Base-by-base conservation (phyloP, 2,329 filamentous ascomycete genomes). In the Phyllosticta citribraziliensis region DNA sequence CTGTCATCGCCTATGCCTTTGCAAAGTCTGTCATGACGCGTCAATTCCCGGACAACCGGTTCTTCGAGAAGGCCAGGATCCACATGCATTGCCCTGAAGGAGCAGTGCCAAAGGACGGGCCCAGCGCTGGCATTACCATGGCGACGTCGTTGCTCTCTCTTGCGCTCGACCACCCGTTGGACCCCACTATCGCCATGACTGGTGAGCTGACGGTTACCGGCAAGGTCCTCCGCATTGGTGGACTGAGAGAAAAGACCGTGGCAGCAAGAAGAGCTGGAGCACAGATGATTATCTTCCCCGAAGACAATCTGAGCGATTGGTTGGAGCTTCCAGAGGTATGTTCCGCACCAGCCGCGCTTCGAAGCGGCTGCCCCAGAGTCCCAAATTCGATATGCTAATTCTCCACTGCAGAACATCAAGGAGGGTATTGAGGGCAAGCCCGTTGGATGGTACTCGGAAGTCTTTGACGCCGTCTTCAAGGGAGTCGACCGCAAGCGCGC, bases 61-160 rank as follows among this genome's bases (percentile, higher is more conserved):
- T 97, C 80, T 96, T 99, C 70, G 91, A 97, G 71, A 92, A 94
- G 77, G 94, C 93, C 10, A 91, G 88, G 76, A 84, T 99, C 72
- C 94, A 99, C 75, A 80, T 99, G 66, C 94, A 99, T 78, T 96
- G 96, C 63, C 94, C 94, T 0, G 94, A 99, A 73, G 94, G 94
- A 5, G 94, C 94, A 9, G 92, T 97, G 61, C 89, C 89, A 67
- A 99, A 99, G 77, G 94, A 99, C 72, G 94, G 79, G 12, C 79
- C 79, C 0, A 75, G 72, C 55, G 94, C 94, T 20, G 94, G 94
- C 72, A 94, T 99, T 70, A 99, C 94, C 6, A 99, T 99, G 94
- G 88, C 94, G n/a, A 96, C 91, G 6, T 91, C 89, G 62, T 76
- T 99, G 68, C 80, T 99, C 57, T 93, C 88, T 58, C 79, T 99